Evolutionary conservation across 2,329 filamentous ascomycete species (phyloP).

Genomic region (Colletotrichum limetticola): DNA sequence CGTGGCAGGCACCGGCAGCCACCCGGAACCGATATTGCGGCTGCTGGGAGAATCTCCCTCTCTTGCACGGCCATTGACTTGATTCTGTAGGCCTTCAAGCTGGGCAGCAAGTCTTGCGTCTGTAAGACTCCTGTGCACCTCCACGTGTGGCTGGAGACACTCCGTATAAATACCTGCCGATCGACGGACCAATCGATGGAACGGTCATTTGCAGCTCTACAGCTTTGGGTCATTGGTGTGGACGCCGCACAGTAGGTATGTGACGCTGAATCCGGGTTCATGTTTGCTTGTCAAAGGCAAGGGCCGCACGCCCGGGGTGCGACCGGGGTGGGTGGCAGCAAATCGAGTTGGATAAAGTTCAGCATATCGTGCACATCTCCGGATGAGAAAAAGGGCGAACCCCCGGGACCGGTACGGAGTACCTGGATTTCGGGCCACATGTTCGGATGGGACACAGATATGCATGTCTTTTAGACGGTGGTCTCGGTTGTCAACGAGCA

Average conservation of each 20-base stretch:
- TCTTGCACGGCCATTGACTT: neutral
- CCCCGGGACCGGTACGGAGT: neutral
- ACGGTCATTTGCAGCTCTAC: slow-evolving; percentile 8
- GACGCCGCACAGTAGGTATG: neutral
- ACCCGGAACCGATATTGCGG: neutral
- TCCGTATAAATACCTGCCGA: neutral
- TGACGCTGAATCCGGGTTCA: neutral
- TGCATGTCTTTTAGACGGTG: neutral
- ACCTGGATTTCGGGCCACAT: neutral
- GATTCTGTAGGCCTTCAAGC: neutral
- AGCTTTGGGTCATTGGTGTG: slow-evolving; percentile 9
- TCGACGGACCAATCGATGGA: neutral
- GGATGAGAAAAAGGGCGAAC: neutral
- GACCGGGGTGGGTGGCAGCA: neutral
- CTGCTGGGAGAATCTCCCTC: neutral
- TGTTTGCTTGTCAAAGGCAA: slow-evolving; percentile 14
- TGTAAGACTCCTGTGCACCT: too few relatives aligned
- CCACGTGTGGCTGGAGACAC: neutral
- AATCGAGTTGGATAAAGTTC: neutral
- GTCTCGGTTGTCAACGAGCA: neutral
- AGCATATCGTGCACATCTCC: slow-evolving; percentile 15
- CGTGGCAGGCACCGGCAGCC: neutral
- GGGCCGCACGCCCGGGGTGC: neutral
- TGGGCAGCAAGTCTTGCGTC: too few relatives aligned
- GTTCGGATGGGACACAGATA: neutral